phyloP scores from a whole-genome alignment of 2,329 filamentous ascomycete genomes.

The Proliferodiscus dingleyae region DNA sequence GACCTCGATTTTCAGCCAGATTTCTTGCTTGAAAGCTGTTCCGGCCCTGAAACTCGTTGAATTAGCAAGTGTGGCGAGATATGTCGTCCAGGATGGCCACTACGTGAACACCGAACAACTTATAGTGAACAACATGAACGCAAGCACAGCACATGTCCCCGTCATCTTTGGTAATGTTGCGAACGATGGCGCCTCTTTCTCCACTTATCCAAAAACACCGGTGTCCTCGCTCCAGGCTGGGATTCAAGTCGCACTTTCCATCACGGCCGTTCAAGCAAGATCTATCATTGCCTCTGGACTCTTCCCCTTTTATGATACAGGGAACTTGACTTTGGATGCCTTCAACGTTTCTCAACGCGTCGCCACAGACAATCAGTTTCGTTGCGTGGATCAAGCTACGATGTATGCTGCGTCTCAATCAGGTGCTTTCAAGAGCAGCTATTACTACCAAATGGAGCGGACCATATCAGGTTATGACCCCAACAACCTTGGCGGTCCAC shows the following conservation, averaged over 20 bases:
- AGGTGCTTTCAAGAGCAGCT: slow-evolving; percentile 40
- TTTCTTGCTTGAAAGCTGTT: slow-evolving; percentile 41
- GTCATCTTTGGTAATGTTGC: slow-evolving; percentile 47
- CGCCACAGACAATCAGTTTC: slow-evolving; percentile 49
- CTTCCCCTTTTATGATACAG: slow-evolving; percentile 43
- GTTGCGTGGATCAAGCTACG: slow-evolving; percentile 51
- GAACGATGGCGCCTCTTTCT: slow-evolving; percentile 48
- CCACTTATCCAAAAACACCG: slow-evolving; percentile 39
- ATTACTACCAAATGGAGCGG: slow-evolving; percentile 49
- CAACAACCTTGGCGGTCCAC: slow-evolving; percentile 44
- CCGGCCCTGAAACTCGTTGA: slow-evolving; percentile 36
- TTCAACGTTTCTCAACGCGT: slow-evolving; percentile 51
- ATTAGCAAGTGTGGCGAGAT: slow-evolving; percentile 40
- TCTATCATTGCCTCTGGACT: slow-evolving; percentile 41
- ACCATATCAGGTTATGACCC: slow-evolving; percentile 45
- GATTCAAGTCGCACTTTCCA: slow-evolving; percentile 41
- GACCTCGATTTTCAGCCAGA: slow-evolving; percentile 36
- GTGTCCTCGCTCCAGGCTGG: slow-evolving; percentile 39
- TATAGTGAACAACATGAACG: slow-evolving; percentile 38
- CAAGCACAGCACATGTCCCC: slow-evolving; percentile 43
- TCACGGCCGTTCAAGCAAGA: slow-evolving; percentile 39
- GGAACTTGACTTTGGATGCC: slow-evolving; percentile 48
- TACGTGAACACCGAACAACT: slow-evolving; percentile 45
- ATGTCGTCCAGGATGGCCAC: slow-evolving; percentile 50
- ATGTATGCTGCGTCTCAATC: slow-evolving; percentile 41